Percentiles rank a stretch among this genome's conserved stretches.
Conservation (phyloP, 2,329 filamentous ascomycete genomes). For the Pseudonectria foliicola region DNA sequence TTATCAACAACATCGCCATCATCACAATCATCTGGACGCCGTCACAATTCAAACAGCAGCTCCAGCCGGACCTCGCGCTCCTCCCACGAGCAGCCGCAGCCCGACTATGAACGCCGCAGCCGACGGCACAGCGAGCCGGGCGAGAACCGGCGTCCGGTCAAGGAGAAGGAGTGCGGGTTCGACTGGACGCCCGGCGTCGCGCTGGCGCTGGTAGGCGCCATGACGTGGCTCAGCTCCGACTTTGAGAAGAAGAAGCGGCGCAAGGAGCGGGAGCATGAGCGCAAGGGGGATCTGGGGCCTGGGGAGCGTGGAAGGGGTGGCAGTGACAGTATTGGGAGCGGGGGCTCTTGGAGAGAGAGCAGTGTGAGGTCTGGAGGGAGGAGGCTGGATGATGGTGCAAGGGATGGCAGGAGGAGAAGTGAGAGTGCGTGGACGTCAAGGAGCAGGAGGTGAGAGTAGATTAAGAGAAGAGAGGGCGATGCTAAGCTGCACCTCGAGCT, state of each 20-base stretch:
- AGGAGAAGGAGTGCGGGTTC: conserved; percentile 31
- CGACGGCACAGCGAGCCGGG: conserved; percentile 28
- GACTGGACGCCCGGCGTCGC: conserved; percentile 33
- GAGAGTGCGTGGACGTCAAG: too few species aligned
- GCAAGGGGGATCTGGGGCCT: background rate
- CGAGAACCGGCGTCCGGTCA: conserved; percentile 27
- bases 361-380: background rate
- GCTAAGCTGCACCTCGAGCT: too few species aligned
- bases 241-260: conserved; percentile 12
- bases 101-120: conserved; percentile 1
- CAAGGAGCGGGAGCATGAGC: conserved; percentile 3
- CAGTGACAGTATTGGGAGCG: too few species aligned
- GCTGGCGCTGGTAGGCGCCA: conserved; percentile 30
- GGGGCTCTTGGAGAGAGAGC: too few species aligned
- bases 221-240: conserved; percentile 33
- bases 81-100: background rate
- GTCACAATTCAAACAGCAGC: too few species aligned
- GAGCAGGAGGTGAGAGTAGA: too few species aligned
- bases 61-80: too few species aligned
- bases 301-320: background rate
- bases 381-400: background rate
- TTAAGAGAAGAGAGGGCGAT: too few species aligned
- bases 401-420: background rate
- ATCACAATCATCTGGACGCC: too few species aligned
- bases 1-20: too few species aligned